A percentile compares a stretch with the other conserved stretches of the same genome.
Conservation (phyloP, 169 alveolate species). For the Amoebophrya sp. region DNA sequence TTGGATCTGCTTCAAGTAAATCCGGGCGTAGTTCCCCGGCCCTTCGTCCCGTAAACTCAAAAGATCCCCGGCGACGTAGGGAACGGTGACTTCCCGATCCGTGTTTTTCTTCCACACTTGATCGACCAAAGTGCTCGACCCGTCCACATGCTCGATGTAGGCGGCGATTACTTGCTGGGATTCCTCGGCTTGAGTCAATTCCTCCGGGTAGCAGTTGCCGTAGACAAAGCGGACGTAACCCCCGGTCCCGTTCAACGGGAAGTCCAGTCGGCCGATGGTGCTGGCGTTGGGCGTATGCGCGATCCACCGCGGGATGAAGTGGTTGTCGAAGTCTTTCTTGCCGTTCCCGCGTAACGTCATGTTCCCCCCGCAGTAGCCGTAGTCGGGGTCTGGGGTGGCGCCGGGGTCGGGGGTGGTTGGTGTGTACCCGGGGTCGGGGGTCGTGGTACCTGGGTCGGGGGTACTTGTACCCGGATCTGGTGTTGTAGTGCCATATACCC, state of each 20-base stretch:
- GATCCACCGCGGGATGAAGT: not conserved
- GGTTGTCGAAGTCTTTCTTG: too few relatives aligned
- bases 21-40: not conserved
- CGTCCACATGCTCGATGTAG: not conserved
- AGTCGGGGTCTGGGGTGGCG: too few relatives aligned
- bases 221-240: not conserved
- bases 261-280: not conserved
- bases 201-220: slow-evolving; percentile 19
- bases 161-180: not conserved
- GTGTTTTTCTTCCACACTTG: not conserved
- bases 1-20: not conserved
- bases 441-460: too few relatives aligned
- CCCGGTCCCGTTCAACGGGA: not conserved
- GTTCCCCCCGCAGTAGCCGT: too few relatives aligned
- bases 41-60: not conserved
- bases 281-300: not conserved
- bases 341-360: too few relatives aligned
- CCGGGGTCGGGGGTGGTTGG: too few relatives aligned
- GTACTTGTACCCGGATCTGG: too few relatives aligned
- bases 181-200: not conserved
- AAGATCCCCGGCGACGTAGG: not conserved
- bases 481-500: too few relatives aligned
- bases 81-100: not conserved
- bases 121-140: not conserved
- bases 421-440: too few relatives aligned